phyloP scores from a whole-genome alignment of 192 early-diverging fungal species.

The Linderina pennispora region DNA sequence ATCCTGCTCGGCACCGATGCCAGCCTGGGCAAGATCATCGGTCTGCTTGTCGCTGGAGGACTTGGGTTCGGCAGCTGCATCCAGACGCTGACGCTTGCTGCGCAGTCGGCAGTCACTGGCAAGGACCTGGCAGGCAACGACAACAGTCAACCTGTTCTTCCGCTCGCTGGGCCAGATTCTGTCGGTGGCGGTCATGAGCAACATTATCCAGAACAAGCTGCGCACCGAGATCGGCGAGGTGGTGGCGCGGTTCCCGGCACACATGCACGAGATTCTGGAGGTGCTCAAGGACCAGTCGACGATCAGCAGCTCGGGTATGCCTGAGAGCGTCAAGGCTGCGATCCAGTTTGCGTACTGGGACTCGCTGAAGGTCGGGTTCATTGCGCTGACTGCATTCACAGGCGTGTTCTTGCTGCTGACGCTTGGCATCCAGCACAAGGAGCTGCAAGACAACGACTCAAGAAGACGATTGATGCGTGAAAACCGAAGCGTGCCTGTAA shows the following conservation, averaged over 20 bases:
- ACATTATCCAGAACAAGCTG: slow-evolving; percentile 57
- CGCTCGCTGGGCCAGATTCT: slow-evolving; percentile 56
- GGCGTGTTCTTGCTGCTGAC: slow-evolving; percentile 17
- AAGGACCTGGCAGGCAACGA: slow-evolving; percentile 59
- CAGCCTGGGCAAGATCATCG: slow-evolving; percentile 26
- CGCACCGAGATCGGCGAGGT: slow-evolving; percentile 8
- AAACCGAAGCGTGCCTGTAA: too few species aligned
- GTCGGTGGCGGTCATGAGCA: slow-evolving; percentile 50
- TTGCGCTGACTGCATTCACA: slow-evolving; percentile 18
- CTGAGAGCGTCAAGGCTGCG: background rate
- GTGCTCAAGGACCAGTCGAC: slow-evolving; percentile 20
- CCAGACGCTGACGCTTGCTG: slow-evolving; percentile 62
- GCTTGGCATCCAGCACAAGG: slow-evolving; percentile 23
- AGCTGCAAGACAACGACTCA: slow-evolving; percentile 30
- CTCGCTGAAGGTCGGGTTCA: slow-evolving; percentile 15
- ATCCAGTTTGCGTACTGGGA: slow-evolving; percentile 11
- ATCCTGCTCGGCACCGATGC: background rate
- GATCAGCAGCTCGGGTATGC: slow-evolving; percentile 3
- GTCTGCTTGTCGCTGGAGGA: slow-evolving; percentile 63
- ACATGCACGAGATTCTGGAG: slow-evolving; percentile 10
- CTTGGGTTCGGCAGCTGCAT: slow-evolving; percentile 68
- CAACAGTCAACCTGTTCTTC: slow-evolving; percentile 57
- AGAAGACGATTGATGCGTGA: slow-evolving; percentile 28
- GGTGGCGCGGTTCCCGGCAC: slow-evolving; percentile 16
- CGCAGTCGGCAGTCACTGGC: slow-evolving; percentile 57